Base-by-base conservation (phyloP, 345 rosid species). In the Abelmoschus esculentus region DNA sequence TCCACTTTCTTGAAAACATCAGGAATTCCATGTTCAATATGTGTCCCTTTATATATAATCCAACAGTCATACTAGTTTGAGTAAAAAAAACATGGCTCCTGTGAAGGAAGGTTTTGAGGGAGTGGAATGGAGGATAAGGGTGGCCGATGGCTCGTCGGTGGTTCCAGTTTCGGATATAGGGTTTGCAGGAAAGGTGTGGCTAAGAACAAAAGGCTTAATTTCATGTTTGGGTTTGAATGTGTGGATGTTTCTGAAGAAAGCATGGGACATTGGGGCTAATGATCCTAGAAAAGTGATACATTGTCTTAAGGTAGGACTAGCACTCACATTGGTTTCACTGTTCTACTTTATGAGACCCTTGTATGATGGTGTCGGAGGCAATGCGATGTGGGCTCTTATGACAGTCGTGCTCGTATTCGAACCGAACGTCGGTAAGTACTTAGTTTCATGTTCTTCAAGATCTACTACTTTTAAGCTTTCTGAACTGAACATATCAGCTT, bases 311-410 rank as follows among this genome's bases (percentile, higher is more conserved):
- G 84, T 80, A 29, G 88, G 84, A 7, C 54, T 77, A 58, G 84
- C 88, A 22, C 83, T 82, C 10, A 29, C 79, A 13, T 11, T 80
- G 40, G 86, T 82, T 38, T 79, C 83, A 1, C 65, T 81, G 22
- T 66, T 77, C 72, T 78, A 82, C 79, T 82, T 55, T 12, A 72
- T 74, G 75, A 79, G 78, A 62, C 84, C 87, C 71, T 59, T 80
- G 73, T 76, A 83, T 66, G 79, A 86, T 0, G 84, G 86, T 28
- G 71, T 84, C 31, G 88, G 86, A 60, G 67, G 80, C 79, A 84
- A 82, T 76, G 81, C 84, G 53, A 84, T 80, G 81, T 84, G 87
- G 87, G 87, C 85, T 19, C 15, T 84, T n/a, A 80, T 84, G 83
- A 84, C 88, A 2, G 84, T 82, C 18, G 84, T 84, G 2, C 83